Evolutionary conservation across 202 grass and related monocot species (phyloP).

Genomic region (Setaria italica): DNA sequence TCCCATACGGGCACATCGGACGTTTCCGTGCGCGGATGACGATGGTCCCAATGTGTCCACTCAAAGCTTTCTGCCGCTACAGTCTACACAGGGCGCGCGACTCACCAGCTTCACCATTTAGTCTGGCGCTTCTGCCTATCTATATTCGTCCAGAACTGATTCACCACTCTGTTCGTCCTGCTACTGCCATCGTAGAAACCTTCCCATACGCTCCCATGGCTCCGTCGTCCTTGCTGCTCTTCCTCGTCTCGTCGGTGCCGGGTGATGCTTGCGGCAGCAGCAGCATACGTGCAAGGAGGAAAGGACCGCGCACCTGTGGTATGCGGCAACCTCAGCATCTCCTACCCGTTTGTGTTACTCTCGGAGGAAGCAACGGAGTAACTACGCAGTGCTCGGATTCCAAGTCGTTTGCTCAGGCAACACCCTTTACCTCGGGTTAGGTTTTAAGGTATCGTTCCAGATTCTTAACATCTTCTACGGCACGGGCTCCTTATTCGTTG

Average conservation of each 20-base stretch:
- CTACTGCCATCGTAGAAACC: no score
- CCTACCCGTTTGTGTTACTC: not conserved
- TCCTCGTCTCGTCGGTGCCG: not conserved
- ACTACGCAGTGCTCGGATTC: not conserved
- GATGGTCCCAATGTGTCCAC: no score
- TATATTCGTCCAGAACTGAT: no score
- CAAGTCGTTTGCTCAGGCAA: not conserved
- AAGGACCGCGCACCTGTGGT: not conserved
- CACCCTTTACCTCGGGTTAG: not conserved
- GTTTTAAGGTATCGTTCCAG: no score
- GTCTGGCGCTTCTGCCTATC: not conserved
- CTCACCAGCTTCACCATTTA: not conserved
- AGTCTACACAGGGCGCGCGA: no score
- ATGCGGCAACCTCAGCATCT: slow-evolving; percentile 11
- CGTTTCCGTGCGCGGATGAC: not conserved
- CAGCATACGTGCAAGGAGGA: not conserved
- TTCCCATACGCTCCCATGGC: not conserved
- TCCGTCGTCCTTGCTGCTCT: no score
- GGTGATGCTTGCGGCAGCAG: not conserved
- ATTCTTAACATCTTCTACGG: slow-evolving; percentile 39
- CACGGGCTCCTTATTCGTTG: slow-evolving; percentile 43
- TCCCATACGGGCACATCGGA: not conserved
- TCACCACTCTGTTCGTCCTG: no score
- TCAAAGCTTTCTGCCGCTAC: not conserved
- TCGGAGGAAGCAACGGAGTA: not conserved